Evolutionary conservation across 768 basidiomycete genomes (phyloP), one percentile per base, ranked within the genome.

Genomic region (Lactarius indigo): DNA sequence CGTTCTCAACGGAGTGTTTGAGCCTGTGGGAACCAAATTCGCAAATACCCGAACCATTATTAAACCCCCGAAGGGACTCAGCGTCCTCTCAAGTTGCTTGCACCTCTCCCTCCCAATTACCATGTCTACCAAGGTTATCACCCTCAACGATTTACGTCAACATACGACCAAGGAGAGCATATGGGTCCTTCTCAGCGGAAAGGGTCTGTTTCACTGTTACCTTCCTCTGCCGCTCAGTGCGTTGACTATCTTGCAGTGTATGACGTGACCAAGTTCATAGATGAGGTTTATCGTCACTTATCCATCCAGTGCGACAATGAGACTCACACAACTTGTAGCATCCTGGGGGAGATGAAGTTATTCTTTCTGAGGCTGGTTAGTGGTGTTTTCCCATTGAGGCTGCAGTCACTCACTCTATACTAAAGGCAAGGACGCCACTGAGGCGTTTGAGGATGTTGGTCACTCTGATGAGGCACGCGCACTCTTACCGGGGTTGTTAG

Each of bases 361-460:
- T 99, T 69, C 78, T 98, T 61, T 90, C 92, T 66, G 97, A 99
- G 80, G 89, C 87, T 74, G 92, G 92, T 89, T 79, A 75, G 90
- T 68, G 4, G 54, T 20, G 28, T 66, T 39, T 64, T 67, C 55
- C 54, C 61, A 31, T 31, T 18, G 10, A 17, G 31, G 13, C 31
- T 42, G 12, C 57, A 20, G 42, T 33, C 8, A 33, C 63, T 65
- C 31, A 68, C 57, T 30, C 31, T 57, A 65, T 56, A 54, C 59
- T 68, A 23, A 78, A 96, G 94, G 92, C 72, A 89, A 91, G 76
- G 95, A 98, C 76, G 96, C 96, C 28, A 96, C 96, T 39, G 97
- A 98, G 74, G 94, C 97, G 7, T 99, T 99, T 74, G 96, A 98
- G 80, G 97, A 99, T 76, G 96, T 99, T 35, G 97, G 97, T 35